phyloP scores from a whole-genome alignment of 1,139 yeast genomes.

The Pichia sp. region DNA sequence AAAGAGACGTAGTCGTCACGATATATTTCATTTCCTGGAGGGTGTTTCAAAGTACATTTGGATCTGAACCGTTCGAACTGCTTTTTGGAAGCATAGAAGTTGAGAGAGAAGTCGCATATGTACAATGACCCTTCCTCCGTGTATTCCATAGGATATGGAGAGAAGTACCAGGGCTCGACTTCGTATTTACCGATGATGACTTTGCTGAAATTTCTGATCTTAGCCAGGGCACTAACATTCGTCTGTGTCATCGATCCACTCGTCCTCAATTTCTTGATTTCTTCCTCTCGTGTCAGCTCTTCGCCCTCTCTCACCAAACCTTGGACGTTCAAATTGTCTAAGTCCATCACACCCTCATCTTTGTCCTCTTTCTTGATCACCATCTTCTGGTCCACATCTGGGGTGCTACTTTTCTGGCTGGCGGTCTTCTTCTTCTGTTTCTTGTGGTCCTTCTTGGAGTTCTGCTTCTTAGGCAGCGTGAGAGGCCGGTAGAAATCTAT shows the following conservation, averaged over 20 bases:
- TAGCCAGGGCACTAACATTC: slow-evolving; percentile 70
- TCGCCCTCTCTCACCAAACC: slow-evolving; percentile 65
- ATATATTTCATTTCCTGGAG: slow-evolving; percentile 97
- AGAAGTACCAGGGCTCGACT: slow-evolving; percentile 98
- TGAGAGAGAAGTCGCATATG: slow-evolving; percentile 85
- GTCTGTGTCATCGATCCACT: slow-evolving; percentile 95
- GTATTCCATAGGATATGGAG: slow-evolving; percentile 92
- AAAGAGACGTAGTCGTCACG: slow-evolving; percentile 79
- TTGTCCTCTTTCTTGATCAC: slow-evolving; percentile 10
- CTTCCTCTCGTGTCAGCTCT: slow-evolving; percentile 80
- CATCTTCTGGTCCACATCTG: slow-evolving; percentile 12
- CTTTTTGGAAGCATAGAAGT: slow-evolving; percentile 81
- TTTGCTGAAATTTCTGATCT: slow-evolving; percentile 76
- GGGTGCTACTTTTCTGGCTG: slow-evolving; percentile 10
- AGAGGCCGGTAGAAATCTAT: slow-evolving; percentile 68
- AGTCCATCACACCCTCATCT: slow-evolving; percentile 70
- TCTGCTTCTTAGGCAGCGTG: slow-evolving; percentile 57
- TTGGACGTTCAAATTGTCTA: slow-evolving; percentile 81
- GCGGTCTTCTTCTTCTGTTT: slow-evolving; percentile 40
- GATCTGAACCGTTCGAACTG: slow-evolving; percentile 89
- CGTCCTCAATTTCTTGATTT: slow-evolving; percentile 84
- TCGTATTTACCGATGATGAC: slow-evolving; percentile 85
- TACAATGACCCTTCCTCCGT: slow-evolving; percentile 87
- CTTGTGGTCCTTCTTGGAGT: slow-evolving; percentile 40
- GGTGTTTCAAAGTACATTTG: slow-evolving; percentile 85